Evolutionary conservation across 441 rosid genomes (phyloP), one percentile per base, ranked within the genome.

Genomic region (Euphorbia corollata): DNA sequence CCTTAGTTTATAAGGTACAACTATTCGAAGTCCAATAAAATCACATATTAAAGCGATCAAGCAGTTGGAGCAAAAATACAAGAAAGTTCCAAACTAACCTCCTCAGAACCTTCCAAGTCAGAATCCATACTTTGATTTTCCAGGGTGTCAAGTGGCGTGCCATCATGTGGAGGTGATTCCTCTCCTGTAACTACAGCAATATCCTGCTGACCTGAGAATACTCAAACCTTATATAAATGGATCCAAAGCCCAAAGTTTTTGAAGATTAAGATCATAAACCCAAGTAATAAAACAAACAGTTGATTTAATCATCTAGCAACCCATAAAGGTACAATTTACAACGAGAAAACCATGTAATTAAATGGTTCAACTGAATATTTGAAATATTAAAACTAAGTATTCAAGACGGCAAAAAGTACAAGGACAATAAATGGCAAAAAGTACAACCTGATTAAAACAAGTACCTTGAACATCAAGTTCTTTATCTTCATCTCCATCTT

Each of bases 31-130:
- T 32, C 47, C 24, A 8, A 51, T 18, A 50, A n/a, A 64, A 51
- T 18, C 18, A 18, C 19, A 47, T n/a, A n/a, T n/a, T 24, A 48
- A 63, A 63, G 5, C 6, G 18, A 67, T 24, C 4, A 5, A 27
- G 45, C 0, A 32, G 32, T 56, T 47, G 12, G 22, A 38, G 19
- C 39, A 51, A 20, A 19, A 32, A 63, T 50, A 27, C 19, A 12
- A 61, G 20, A 51, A 47, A n/a, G 50, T 6, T 65, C 61, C 43
- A 71, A 47, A 73, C 87, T 69, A 45, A 89, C 98, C 92, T 82
- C 86, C 68, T 78, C 83, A 74, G 72, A 55, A 75, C 79, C 85
- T 73, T 83, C 85, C 56, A 74, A 71, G 68, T 74, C 87, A 75
- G 68, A 73, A 45, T 50, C 79, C 55, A 68, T 76, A 59, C 77